Evolutionary conservation across 2,329 filamentous ascomycete species (phyloP).

Genomic region (Exophiala spinifera): DNA sequence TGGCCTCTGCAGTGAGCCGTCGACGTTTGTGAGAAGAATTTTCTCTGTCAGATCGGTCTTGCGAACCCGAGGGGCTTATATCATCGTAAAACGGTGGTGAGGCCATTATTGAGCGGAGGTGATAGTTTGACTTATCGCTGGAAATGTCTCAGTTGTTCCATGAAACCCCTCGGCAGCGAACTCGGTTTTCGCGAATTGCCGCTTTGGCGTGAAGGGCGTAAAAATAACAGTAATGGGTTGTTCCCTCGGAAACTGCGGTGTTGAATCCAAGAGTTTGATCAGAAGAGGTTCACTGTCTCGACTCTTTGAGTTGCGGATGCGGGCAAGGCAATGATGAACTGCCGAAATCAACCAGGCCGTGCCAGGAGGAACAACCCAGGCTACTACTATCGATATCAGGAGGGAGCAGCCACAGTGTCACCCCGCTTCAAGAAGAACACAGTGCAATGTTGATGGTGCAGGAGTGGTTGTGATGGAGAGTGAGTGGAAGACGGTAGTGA

Average conservation of each 20-base stretch:
- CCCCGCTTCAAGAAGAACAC: not conserved
- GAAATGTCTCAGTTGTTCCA: not conserved
- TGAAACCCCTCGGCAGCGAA: not conserved
- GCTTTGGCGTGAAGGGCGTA: not conserved
- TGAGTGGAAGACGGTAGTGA: constrained; percentile 14
- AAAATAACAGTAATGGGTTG: too few relatives aligned
- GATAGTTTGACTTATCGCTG: constrained; percentile 12
- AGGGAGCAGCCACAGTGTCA: too few relatives aligned
- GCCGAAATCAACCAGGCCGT: too few relatives aligned
- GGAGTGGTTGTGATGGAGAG: constrained; percentile 3
- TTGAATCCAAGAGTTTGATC: not conserved
- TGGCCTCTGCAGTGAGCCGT: constrained; percentile 11
- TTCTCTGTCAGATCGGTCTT: constrained; percentile 18
- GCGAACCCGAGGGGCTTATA: constrained; percentile 13
- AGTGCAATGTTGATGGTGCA: not conserved
- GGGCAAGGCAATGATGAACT: too few relatives aligned
- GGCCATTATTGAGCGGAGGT: constrained; percentile 11
- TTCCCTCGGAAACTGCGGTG: not conserved
- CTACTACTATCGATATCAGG: too few relatives aligned
- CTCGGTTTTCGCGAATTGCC: not conserved
- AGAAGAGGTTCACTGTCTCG: not conserved
- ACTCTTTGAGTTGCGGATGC: too few relatives aligned
- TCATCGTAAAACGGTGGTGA: constrained; percentile 19
- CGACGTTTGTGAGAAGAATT: constrained; percentile 18
- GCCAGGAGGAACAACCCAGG: too few relatives aligned